Conservation (phyloP, 192 early-diverging fungal species). For the Fimicolochytrium jonesii region DNA sequence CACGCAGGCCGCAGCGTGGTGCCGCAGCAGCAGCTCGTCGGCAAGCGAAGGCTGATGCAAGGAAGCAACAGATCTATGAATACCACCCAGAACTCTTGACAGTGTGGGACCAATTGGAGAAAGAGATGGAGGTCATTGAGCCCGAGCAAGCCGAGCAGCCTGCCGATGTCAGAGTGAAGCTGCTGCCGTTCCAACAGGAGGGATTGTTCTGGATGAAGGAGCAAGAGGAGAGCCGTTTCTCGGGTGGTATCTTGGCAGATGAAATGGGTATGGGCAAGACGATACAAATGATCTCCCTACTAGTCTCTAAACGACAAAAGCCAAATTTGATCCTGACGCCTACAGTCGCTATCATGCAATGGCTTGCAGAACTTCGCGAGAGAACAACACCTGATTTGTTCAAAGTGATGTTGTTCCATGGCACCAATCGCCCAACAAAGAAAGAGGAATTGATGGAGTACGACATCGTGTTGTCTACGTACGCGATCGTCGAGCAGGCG, state of each 20-base stretch:
- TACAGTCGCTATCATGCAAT: slow-evolving; percentile 85
- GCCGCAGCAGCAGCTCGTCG: slow-evolving; percentile 15
- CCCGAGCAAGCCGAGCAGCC: slow-evolving; percentile 52
- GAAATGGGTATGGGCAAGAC: slow-evolving; percentile 93
- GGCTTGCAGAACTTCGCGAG: slow-evolving; percentile 71
- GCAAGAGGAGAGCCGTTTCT: slow-evolving; percentile 58
- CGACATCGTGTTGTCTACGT: slow-evolving; percentile 67
- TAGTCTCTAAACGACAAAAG: slow-evolving; percentile 54
- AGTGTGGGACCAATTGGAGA: slow-evolving; percentile 56
- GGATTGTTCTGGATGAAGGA: slow-evolving; percentile 78
- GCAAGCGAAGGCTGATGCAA: background rate
- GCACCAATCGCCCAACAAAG: slow-evolving; percentile 50
- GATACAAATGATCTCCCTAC: slow-evolving; percentile 81
- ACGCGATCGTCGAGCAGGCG: slow-evolving; percentile 69
- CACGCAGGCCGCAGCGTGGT: background rate
- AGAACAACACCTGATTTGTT: slow-evolving; percentile 55
- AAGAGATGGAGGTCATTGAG: slow-evolving; percentile 25
- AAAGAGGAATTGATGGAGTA: slow-evolving; percentile 54
- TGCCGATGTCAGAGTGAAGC: slow-evolving; percentile 57
- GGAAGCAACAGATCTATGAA: slow-evolving; percentile 7
- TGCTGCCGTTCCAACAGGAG: slow-evolving; percentile 87
- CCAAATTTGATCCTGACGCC: slow-evolving; percentile 85
- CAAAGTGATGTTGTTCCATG: slow-evolving; percentile 70
- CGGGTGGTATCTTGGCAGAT: slow-evolving; percentile 68
- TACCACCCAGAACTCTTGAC: slow-evolving; percentile 57